Percentiles rank a stretch among this genome's conserved stretches.
phyloP scores from a whole-genome alignment of 2,329 filamentous ascomycete species.

The Nemania bipapillata region DNA sequence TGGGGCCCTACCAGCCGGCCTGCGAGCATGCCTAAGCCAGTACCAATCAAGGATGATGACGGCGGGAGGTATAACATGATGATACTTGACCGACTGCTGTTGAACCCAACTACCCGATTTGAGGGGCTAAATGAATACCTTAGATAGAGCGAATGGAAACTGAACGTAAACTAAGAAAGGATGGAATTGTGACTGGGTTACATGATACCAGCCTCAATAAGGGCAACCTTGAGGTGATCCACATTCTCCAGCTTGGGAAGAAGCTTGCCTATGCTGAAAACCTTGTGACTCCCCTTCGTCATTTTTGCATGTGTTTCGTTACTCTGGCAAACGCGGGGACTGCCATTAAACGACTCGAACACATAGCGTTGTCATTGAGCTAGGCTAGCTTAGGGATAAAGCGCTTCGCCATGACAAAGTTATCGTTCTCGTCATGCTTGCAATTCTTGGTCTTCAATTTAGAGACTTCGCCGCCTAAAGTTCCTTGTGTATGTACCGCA shows the following conservation, averaged over 20 bases:
- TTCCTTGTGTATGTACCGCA: too few species aligned
- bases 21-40: conserved; percentile 50
- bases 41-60: conserved; percentile 54
- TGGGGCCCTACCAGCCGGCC: conserved; percentile 55
- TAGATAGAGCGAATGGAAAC: not conserved
- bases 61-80: not conserved
- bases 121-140: not conserved
- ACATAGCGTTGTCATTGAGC: not conserved
- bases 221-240: too few species aligned
- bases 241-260: too few species aligned
- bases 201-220: not conserved
- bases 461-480: too few species aligned
- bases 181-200: not conserved
- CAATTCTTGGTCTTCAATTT: too few species aligned
- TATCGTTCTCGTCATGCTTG: not conserved
- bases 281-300: too few species aligned
- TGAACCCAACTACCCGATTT: not conserved
- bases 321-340: too few species aligned
- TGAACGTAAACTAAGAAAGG: not conserved
- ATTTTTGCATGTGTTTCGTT: too few species aligned
- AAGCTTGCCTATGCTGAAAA: too few species aligned
- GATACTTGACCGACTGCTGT: not conserved
- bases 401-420: not conserved
- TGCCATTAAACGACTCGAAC: not conserved
- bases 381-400: not conserved